Conservation (phyloP, 1,139 yeast genomes). For the Scheffersomyces cryptocercus region DNA sequence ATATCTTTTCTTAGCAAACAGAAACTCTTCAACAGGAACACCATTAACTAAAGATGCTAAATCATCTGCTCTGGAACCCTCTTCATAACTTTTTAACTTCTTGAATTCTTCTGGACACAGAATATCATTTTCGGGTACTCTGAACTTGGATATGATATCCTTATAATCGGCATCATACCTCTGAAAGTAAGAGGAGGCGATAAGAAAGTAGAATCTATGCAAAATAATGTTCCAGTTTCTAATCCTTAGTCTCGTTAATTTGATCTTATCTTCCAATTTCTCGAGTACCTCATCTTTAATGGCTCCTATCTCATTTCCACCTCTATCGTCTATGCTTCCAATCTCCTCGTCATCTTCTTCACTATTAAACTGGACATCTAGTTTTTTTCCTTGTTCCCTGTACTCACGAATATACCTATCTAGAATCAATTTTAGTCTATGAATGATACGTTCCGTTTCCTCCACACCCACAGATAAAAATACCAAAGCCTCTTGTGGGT, state of each 20-base stretch:
- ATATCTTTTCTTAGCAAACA: constrained; percentile 7
- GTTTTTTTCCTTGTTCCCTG: constrained; percentile 8
- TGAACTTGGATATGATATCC: constrained; percentile 19
- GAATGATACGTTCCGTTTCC: constrained; percentile 32
- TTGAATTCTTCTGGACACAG: constrained; percentile 6
- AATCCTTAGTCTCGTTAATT: constrained; percentile 27
- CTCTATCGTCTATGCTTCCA: constrained; percentile 14
- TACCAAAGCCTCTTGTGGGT: constrained; percentile 50
- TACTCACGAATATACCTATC: constrained; percentile 15
- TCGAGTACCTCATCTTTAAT: constrained; percentile 20
- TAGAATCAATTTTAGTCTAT: constrained; percentile 21
- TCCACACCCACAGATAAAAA: constrained; percentile 42
- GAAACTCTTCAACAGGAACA: constrained; percentile 14
- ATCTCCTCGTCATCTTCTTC: constrained; percentile 27
- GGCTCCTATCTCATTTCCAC: constrained; percentile 3
- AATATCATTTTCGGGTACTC: constrained; percentile 3
- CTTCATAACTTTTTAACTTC: constrained; percentile 4
- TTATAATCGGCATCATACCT: constrained; percentile 47
- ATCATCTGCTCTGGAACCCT: constrained; percentile 21
- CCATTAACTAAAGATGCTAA: constrained; percentile 25
- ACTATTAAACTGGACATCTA: constrained; percentile 1
- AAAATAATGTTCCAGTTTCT: constrained; percentile 58
- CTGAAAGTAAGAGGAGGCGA: constrained; percentile 81
- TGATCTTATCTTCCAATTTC: constrained; percentile 25
- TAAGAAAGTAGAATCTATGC: constrained; percentile 75